Conservation (phyloP, 1,139 yeast genomes). For the Pichia sp. region DNA sequence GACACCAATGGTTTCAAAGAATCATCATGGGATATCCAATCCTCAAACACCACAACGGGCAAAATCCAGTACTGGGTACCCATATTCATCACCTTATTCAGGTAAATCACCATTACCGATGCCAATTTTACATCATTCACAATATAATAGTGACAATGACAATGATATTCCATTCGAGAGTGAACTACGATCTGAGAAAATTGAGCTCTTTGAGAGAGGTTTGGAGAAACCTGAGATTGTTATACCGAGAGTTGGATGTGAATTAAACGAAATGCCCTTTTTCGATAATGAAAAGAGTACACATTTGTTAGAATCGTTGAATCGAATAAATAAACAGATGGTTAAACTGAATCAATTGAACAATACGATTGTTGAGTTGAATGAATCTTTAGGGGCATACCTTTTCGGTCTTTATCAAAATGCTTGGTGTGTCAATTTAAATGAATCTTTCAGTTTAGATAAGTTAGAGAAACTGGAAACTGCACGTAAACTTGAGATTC, state of each 20-base stretch:
- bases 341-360: slow-evolving; percentile 42
- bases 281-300: slow-evolving; percentile 2
- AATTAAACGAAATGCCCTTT: slow-evolving; percentile 10
- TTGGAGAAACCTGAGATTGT: neutral
- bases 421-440: slow-evolving; percentile 60
- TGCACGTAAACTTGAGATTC: slow-evolving; percentile 14
- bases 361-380: slow-evolving; percentile 45
- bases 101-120: slow-evolving; percentile 14
- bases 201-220: slow-evolving; percentile 8
- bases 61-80: slow-evolving; percentile 1
- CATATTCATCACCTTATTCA: slow-evolving; percentile 14
- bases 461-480: slow-evolving; percentile 18
- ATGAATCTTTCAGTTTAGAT: slow-evolving; percentile 34
- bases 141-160: neutral
- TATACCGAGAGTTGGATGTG: slow-evolving; percentile 10
- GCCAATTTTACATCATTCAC: slow-evolving; percentile 8
- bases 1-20: neutral
- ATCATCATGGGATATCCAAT: too few relatives aligned
- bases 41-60: slow-evolving; percentile 5
- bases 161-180: neutral
- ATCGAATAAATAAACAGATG: slow-evolving; percentile 38
- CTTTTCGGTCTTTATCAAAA: slow-evolving; percentile 56
- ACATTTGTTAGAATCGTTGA: slow-evolving; percentile 4
- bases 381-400: slow-evolving; percentile 57
- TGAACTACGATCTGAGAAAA: neutral